Evolutionary conservation across 805 yeast genomes (phyloP).

Genomic region (Suhomyces pyralidae): DNA sequence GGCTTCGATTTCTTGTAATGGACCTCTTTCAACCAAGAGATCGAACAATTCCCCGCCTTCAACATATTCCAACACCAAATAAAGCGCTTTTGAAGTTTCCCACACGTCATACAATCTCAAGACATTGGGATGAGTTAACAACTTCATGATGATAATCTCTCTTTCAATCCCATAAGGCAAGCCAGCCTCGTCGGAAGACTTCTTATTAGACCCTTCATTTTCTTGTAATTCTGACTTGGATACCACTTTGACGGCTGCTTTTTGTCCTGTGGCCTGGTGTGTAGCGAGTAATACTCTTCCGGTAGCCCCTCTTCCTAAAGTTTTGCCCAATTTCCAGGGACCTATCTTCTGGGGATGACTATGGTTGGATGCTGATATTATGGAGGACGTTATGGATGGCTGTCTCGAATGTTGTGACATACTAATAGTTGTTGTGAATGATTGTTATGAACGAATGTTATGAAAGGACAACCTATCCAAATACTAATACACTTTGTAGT

Average conservation of each 20-base stretch:
- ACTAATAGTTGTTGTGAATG: background rate
- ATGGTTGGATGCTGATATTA: slow-evolving; percentile 44
- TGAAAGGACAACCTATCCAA: background rate
- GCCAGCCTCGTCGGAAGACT: slow-evolving; percentile 50
- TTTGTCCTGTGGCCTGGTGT: slow-evolving; percentile 63
- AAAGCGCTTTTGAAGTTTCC: slow-evolving; percentile 92
- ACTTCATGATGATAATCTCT: slow-evolving; percentile 95
- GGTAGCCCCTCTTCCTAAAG: slow-evolving; percentile 80
- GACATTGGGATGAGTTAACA: slow-evolving; percentile 89
- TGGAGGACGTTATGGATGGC: slow-evolving; percentile 57
- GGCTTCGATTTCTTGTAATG: slow-evolving; percentile 69
- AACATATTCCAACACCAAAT: slow-evolving; percentile 74
- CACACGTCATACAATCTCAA: slow-evolving; percentile 94
- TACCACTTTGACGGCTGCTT: slow-evolving; percentile 82
- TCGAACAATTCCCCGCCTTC: slow-evolving; percentile 89
- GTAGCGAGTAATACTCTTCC: slow-evolving; percentile 77
- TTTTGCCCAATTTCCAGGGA: slow-evolving; percentile 79
- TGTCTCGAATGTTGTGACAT: slow-evolving; percentile 49
- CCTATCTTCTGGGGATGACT: slow-evolving; percentile 58
- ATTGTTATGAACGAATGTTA: background rate
- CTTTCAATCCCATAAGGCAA: slow-evolving; percentile 95
- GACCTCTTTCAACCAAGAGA: slow-evolving; percentile 66
- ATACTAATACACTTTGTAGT: background rate
- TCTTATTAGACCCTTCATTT: slow-evolving; percentile 19
- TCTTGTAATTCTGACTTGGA: slow-evolving; percentile 57